Base-by-base conservation (phyloP, 2,329 filamentous ascomycete genomes). In the Pseudogymnoascus sp. region DNA sequence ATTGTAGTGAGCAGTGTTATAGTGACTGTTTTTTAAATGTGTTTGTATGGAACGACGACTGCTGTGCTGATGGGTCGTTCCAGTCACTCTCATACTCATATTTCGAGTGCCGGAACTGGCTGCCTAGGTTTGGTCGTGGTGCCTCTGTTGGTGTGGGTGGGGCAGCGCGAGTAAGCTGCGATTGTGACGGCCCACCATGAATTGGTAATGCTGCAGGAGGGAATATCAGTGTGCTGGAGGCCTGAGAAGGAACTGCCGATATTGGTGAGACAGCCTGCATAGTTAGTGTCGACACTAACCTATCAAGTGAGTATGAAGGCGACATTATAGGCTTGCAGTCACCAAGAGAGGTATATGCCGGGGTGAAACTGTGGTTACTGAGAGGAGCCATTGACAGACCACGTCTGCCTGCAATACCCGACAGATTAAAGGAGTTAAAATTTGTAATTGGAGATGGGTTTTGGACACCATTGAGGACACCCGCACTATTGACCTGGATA, bases 21-120 rank as follows among this genome's bases (percentile, higher is more conserved):
- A 87, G 62, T 88, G 83, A 61, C 82, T 86, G 67, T n/a, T 88
- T 87, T 69, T 85, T 86, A 69, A 88, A 88, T 1, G 82, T 84
- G 60, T 77, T 81, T 1, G 83, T 87, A 61, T 73, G 68, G 23
- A 73, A 71, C 40, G 67, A 65, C 9, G 70, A 66, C 12, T 43
- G 31, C 8, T 61, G 59, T 11, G 69, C 67, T 1, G 66, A 67
- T 35, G 71, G 69, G 45, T 70, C 69, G 21, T 59, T 60, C 67
- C 68, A 69, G 65, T 70, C 71, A 14, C 67, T 67, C 35, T 69
- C 69, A 67, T 68, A 72, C 45, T 73, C 71, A 37, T 72, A 73
- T 64, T 71, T 72, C 33, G 71, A 73, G 5, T 71, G 72, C 2
- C 72, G 65, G 72, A 73, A 61, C 63, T 70, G 28, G 66, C 66